phyloP scores from a whole-genome alignment of 2,329 filamentous ascomycete species.

The Dendrostoma leiphaemia region DNA sequence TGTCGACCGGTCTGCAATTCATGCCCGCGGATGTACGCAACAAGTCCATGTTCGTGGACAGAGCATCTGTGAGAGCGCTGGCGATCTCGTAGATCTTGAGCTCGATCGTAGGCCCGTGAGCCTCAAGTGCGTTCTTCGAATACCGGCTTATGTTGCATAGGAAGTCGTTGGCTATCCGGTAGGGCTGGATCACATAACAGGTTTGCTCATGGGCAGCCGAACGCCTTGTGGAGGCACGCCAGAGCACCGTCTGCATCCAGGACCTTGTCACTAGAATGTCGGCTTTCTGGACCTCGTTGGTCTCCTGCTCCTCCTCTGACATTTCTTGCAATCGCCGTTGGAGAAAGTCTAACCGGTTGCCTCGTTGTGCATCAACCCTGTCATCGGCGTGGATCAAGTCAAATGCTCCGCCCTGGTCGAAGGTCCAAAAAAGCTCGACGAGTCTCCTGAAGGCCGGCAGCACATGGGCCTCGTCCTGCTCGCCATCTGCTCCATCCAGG shows the following conservation, averaged over 20 bases:
- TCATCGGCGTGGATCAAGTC: conserved; percentile 40
- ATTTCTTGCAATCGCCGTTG: conserved; percentile 42
- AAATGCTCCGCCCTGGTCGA: conserved; percentile 48
- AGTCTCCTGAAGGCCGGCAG: conserved; percentile 48
- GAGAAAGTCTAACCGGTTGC: conserved; percentile 35
- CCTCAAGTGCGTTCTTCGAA: conserved; percentile 45
- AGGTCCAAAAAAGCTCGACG: conserved; percentile 47
- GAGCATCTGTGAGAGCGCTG: conserved; percentile 40
- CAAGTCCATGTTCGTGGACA: conserved; percentile 26
- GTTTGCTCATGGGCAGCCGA: conserved; percentile 21
- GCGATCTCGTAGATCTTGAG: conserved; percentile 48
- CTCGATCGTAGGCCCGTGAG: conserved; percentile 47
- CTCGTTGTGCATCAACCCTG: conserved; percentile 24
- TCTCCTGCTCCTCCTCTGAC: conserved; percentile 33
- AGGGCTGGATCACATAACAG: conserved; percentile 33
- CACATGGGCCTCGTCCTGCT: conserved; percentile 39
- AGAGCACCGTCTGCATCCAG: conserved; percentile 50
- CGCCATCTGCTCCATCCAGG: conserved; percentile 29
- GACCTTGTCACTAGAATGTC: conserved; percentile 48
- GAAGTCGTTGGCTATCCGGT: conserved; percentile 45
- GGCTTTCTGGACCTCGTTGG: conserved; percentile 48
- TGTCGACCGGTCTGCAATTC: conserved; percentile 29
- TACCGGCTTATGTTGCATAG: conserved; percentile 40
- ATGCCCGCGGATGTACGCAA: conserved; percentile 12
- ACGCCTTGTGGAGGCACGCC: conserved; percentile 37